phyloP scores from a whole-genome alignment of 1,284 basidiomycete species.

The Ustilago shanxiensis region DNA sequence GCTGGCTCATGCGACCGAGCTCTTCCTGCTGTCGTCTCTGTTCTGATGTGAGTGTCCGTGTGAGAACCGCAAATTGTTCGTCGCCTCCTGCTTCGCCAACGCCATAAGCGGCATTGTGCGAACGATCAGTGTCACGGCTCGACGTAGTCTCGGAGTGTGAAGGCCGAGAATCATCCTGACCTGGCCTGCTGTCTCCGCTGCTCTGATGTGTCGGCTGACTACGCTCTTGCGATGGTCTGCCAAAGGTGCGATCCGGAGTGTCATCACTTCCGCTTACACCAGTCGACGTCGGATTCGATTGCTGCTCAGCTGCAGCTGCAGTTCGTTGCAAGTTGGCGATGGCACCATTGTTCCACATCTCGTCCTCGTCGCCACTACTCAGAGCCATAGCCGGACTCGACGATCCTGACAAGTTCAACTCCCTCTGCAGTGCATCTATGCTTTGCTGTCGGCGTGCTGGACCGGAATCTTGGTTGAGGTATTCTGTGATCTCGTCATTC shows the following conservation, averaged over 20 bases:
- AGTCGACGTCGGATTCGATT: conserved; percentile 6
- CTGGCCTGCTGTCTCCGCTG: conserved; percentile 16
- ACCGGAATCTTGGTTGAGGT: conserved; percentile 14
- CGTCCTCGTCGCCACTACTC: conserved; percentile 5
- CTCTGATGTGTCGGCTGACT: conserved; percentile 8
- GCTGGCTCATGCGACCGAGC: conserved; percentile 27
- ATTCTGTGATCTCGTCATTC: conserved; percentile 24
- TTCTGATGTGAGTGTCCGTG: conserved; percentile 15
- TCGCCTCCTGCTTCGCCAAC: conserved; percentile 34
- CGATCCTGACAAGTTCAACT: conserved; percentile 16
- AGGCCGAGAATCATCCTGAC: conserved; percentile 14
- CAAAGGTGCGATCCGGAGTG: conserved; percentile 29
- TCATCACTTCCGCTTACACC: conserved; percentile 9
- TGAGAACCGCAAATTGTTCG: conserved; percentile 16
- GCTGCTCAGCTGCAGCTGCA: neutral
- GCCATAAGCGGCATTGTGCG: conserved; percentile 24
- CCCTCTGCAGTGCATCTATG: conserved; percentile 26
- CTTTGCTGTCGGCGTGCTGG: conserved; percentile 10
- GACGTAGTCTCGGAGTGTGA: conserved; percentile 31
- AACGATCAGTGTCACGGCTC: conserved; percentile 26
- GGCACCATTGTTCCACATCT: conserved; percentile 15
- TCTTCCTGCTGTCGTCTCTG: conserved; percentile 29
- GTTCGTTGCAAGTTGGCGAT: neutral
- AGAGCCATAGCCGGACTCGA: conserved; percentile 10
- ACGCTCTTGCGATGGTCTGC: conserved; percentile 14